Evolutionary conservation across 225 moss, liverwort and hornwort genomes (phyloP), one percentile per base, ranked within the genome.

Genomic region (Physcomitrium patens): DNA sequence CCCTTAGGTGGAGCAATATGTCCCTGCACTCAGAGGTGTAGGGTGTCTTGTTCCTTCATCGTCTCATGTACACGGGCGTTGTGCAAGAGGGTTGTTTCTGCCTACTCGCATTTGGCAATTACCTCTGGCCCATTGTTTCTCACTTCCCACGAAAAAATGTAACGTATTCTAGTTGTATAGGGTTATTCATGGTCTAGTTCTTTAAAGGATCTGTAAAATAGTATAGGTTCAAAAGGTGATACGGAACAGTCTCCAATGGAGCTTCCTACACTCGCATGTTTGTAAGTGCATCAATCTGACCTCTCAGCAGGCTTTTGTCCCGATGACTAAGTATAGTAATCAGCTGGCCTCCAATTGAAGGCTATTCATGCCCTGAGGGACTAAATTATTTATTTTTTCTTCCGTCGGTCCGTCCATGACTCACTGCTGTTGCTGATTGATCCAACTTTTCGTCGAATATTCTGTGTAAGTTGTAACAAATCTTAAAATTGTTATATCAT

Each of bases 161-260:
- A 42, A 42, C 0, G 12, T 60, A 71, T 26, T 42, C 57, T 17
- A 42, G 0, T 71, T 46, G 12, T 56, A 18, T 17, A 63, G 45
- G 54, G 46, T 63, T 54, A 54, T 69, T 4, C 50, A 53, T 18
- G 68, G 16, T 31, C 13, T 43, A 54, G 26, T 27, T 65, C 19
- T 65, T 24, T 55, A 66, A 12, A 74, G 5, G 8, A 51, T 53
- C 11, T 71, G 27, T 71, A 72, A 50, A 48, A 15, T 5, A 24
- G 0, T 9, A 49, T 62, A 41, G 37, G 50, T 24, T 23, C 12
- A 44, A 17, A n/a, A 44, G 9, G 9, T 65, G 54, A 65, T 24
- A 24, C 53, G 14, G 18, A 74, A 65, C 23, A 63, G 16, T 37
- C 23, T 48, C 31, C 31, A 18, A 72, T 11, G 0, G 1, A 67